phyloP scores from a whole-genome alignment of 306 rosid species.

The Vigna nakashimae region DNA sequence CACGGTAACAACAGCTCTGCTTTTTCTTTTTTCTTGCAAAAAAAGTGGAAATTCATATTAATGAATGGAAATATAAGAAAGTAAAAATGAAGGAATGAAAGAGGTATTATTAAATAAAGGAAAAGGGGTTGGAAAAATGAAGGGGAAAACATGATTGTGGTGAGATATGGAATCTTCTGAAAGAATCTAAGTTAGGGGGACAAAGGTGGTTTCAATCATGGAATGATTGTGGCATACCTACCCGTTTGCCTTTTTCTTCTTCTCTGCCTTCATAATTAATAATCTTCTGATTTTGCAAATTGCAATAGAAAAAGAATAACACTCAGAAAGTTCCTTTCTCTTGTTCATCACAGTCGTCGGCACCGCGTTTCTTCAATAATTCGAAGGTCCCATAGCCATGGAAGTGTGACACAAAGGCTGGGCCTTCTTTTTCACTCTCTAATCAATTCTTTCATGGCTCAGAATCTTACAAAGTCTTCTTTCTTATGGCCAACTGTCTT shows the following conservation, averaged over 20 bases:
- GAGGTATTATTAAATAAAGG: not conserved
- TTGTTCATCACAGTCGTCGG: conserved; percentile 30
- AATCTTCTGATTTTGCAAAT: not conserved
- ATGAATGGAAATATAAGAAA: no score
- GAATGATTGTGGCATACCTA: conserved; percentile 41
- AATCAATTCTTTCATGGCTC: conserved; percentile 8
- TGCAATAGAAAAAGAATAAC: not conserved
- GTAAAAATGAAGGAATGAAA: conserved; percentile 14
- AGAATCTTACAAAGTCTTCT: conserved; percentile 46
- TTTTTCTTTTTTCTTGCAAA: not conserved
- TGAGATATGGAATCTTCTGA: conserved; percentile 45
- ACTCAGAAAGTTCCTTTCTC: conserved; percentile 14
- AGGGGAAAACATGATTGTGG: conserved; percentile 27
- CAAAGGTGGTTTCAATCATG: conserved; percentile 38
- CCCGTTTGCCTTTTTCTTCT: not conserved
- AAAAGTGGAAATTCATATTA: conserved; percentile 7
- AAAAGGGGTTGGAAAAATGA: not conserved
- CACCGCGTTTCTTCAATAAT: conserved; percentile 47
- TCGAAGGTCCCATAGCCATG: conserved; percentile 43
- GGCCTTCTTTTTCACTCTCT: conserved; percentile 16
- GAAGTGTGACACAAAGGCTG: conserved; percentile 29
- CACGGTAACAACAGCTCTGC: not conserved
- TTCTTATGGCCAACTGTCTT: conserved; percentile 44
- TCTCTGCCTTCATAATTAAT: conserved; percentile 24
- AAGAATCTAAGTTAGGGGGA: conserved; percentile 44